These are phyloP conservation scores for Claviceps pusilla DNA, from an alignment of 2,329 filamentous ascomycete genomes.

Conservation along the genomic window DNA sequence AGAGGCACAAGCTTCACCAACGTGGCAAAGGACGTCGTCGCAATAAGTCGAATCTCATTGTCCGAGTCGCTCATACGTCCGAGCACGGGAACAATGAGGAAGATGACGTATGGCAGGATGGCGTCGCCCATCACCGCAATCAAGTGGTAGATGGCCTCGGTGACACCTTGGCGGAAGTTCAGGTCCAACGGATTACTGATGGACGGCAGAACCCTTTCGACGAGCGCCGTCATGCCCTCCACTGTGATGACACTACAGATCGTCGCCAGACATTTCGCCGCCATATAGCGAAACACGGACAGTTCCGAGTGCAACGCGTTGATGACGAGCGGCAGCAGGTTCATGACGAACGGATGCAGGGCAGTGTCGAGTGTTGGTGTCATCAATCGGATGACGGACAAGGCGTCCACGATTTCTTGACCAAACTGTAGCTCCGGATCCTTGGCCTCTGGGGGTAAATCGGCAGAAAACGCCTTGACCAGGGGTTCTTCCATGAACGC, in stretches of 20 bases:
- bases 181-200: slow-evolving; percentile 85
- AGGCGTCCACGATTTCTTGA: slow-evolving; percentile 83
- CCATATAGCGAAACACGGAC: slow-evolving; percentile 89
- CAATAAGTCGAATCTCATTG: slow-evolving; percentile 83
- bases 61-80: slow-evolving; percentile 98
- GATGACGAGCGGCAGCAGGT: slow-evolving; percentile 71
- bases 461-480: slow-evolving; percentile 53
- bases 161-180: slow-evolving; percentile 78
- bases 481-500: slow-evolving; percentile 72
- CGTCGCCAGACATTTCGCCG: slow-evolving; percentile 92
- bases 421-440: slow-evolving; percentile 63
- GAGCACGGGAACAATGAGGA: slow-evolving; percentile 91
- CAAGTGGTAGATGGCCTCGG: slow-evolving; percentile 89
- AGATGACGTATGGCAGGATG: slow-evolving; percentile 95
- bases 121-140: slow-evolving; percentile 97
- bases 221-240: slow-evolving; percentile 87
- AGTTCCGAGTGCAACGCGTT: slow-evolving; percentile 76
- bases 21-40: slow-evolving; percentile 92
- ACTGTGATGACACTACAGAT: slow-evolving; percentile 94
- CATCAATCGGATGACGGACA: slow-evolving; percentile 84
- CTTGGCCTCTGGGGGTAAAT: slow-evolving; percentile 57
- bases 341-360: slow-evolving; percentile 66
- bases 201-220: slow-evolving; percentile 80
- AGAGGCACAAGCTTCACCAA: slow-evolving; percentile 92
- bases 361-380: slow-evolving; percentile 72